Percentiles rank a stretch among this genome's conserved stretches.
Evolutionary conservation across 257 asterid species (phyloP).

Genomic region (Scutellaria minor): DNA sequence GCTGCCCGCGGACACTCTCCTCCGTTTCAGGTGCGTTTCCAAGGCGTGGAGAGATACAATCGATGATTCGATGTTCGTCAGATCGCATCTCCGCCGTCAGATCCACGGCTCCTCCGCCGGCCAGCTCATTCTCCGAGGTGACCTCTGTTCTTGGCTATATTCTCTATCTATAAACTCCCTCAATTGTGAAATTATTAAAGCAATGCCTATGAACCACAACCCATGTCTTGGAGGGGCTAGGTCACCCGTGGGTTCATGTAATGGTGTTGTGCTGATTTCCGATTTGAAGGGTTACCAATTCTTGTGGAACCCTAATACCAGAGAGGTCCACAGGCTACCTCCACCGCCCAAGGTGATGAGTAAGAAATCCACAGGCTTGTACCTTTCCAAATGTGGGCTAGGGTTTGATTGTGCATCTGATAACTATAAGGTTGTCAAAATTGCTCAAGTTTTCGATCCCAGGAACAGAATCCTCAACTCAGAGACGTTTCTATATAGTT

Average conservation of each 20-base stretch:
- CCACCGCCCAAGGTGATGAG: conserved; percentile 17
- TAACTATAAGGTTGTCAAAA: conserved; percentile 36
- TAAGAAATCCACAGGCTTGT: conserved; percentile 35
- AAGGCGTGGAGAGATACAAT: conserved; percentile 35
- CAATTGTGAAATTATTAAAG: neutral
- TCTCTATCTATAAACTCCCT: conserved; percentile 28
- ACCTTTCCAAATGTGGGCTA: conserved; percentile 34
- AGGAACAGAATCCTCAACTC: conserved; percentile 33
- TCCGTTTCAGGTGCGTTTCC: conserved; percentile 36
- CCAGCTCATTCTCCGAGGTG: conserved; percentile 41
- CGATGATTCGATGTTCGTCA: conserved; percentile 34
- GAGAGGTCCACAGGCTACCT: conserved; percentile 35
- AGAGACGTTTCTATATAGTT: conserved; percentile 35
- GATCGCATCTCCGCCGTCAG: conserved; percentile 35
- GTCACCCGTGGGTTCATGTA: conserved; percentile 34
- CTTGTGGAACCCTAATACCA: conserved; percentile 39
- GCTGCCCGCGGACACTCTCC: conserved; percentile 32
- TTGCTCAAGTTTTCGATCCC: conserved; percentile 41
- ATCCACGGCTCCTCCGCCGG: conserved; percentile 29
- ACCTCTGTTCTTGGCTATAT: conserved; percentile 22
- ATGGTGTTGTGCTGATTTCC: conserved; percentile 34
- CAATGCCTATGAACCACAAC: neutral
- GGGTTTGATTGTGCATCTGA: conserved; percentile 30
- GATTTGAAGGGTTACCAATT: neutral
- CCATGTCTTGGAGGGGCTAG: neutral